Percentiles rank a stretch among this genome's conserved stretches.
Conservation (phyloP, 2,329 filamentous ascomycete species). For the Exophiala bonariae region DNA sequence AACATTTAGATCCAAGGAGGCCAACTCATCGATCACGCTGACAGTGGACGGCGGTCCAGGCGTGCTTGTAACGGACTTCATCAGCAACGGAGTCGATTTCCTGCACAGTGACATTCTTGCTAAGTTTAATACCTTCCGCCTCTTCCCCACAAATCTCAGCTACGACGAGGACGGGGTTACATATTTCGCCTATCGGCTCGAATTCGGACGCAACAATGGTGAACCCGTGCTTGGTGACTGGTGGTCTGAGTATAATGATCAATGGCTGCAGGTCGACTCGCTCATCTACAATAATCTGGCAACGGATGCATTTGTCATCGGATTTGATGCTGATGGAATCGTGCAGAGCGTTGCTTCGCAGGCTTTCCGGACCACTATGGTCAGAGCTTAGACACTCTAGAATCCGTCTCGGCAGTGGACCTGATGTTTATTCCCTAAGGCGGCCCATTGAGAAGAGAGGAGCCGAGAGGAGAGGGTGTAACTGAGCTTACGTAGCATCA, state of each 20-base stretch:
- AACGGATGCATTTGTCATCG: slow-evolving; percentile 32
- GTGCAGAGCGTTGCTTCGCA: slow-evolving; percentile 21
- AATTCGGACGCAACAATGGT: slow-evolving; percentile 28
- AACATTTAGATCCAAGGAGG: neutral
- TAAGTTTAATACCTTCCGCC: slow-evolving; percentile 14
- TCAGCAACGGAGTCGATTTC: neutral
- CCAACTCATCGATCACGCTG: too few relatives aligned
- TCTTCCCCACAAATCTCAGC: slow-evolving; percentile 10
- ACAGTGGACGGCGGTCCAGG: neutral
- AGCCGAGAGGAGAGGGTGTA: too few relatives aligned
- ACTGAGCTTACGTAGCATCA: too few relatives aligned
- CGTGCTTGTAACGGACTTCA: too few relatives aligned
- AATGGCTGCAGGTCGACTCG: slow-evolving; percentile 30
- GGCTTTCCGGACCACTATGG: too few relatives aligned
- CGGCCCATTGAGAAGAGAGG: too few relatives aligned
- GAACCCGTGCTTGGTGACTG: slow-evolving; percentile 24
- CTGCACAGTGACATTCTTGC: slow-evolving; percentile 9
- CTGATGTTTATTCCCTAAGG: too few relatives aligned
- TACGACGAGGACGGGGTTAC: slow-evolving; percentile 18
- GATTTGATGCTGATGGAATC: slow-evolving; percentile 20
- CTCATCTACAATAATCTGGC: slow-evolving; percentile 23
- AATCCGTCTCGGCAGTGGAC: too few relatives aligned
- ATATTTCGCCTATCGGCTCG: slow-evolving; percentile 12
- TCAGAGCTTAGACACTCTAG: neutral
- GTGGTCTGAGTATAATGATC: slow-evolving; percentile 31